Evolutionary conservation across 2,329 filamentous ascomycete genomes (phyloP).

Genomic region (Fusarium pseudocircinatum): DNA sequence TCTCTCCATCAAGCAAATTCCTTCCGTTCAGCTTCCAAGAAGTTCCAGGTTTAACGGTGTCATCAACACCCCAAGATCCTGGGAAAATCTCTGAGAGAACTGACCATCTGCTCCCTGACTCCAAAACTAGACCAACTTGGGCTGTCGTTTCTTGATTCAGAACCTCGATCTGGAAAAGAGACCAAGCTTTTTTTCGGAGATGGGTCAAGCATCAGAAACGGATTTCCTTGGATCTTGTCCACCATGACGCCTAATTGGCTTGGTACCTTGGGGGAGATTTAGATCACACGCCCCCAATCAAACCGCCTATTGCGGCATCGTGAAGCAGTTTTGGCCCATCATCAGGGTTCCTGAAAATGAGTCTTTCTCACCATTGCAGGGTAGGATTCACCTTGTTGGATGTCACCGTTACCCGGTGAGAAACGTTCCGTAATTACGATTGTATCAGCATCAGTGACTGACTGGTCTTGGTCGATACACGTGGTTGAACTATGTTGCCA

Average conservation of each 20-base stretch:
- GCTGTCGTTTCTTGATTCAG: conserved; percentile 18
- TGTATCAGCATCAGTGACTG: conserved; percentile 3
- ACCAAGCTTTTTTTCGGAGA: conserved; percentile 24
- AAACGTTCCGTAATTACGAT: background rate
- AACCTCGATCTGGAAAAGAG: conserved; percentile 16
- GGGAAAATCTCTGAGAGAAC: conserved; percentile 34
- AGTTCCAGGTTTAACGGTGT: conserved; percentile 21
- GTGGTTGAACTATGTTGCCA: background rate
- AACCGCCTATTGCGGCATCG: conserved; percentile 18
- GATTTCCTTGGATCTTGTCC: conserved; percentile 2
- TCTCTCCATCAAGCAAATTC: background rate
- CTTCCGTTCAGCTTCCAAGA: conserved; percentile 20
- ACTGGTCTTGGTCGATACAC: conserved; percentile 4
- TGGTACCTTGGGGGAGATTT: background rate
- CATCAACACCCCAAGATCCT: conserved; percentile 23
- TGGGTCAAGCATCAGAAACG: conserved; percentile 16
- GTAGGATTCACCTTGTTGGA: background rate
- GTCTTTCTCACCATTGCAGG: conserved; percentile 9
- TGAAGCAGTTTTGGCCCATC: conserved; percentile 15
- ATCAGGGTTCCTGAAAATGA: conserved; percentile 9
- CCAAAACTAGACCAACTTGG: conserved; percentile 12
- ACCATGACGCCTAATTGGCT: background rate
- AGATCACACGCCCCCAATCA: background rate
- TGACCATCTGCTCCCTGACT: conserved; percentile 8
- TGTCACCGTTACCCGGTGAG: background rate